Base-by-base conservation (phyloP, 1,284 basidiomycete genomes). In the Irpex lacteus region DNA sequence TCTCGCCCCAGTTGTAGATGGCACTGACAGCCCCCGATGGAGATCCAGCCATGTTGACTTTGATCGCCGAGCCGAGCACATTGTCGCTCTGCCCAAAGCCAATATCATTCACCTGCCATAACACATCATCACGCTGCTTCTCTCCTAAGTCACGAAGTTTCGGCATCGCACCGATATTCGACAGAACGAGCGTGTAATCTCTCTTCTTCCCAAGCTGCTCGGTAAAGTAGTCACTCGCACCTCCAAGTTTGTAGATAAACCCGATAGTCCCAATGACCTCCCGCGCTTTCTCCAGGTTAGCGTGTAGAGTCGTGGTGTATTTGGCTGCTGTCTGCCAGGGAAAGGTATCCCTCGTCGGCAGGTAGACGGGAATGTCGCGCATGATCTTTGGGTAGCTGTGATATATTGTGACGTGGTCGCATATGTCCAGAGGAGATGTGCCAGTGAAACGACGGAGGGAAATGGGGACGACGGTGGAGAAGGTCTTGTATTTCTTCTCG, bases 371-470 rank as follows among this genome's bases (percentile, higher is more conserved):
- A 44, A 47, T 57, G 13, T 70, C 63, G 18, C 26, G 53, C n/a
- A 36, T 21, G 53, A 78, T 64, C 15, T 68, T 65, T 8, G 70
- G 60, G 59, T 69, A 71, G 1, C 66, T 60, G 40, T 64, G 40
- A 54, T 74, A 65, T 0, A 63, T 34, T 1, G 79, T 77, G 40
- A 76, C 73, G 54, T 75, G 70, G 62, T 78, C 74, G 69, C 78
- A 79, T 53, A 81, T 73, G 15, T 63, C 73, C 19, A 73, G 68
- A 2, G 66, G 50, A 0, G 78, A 67, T 0, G 72, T 68, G 11
- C 71, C 69, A 0, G 76, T 70, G 50, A 72, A 66, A 2, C 66
- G 70, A n/a, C 80, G 76, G 5, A 81, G 71, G 3, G 79, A 80
- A 19, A 80, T 68, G 7, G 80, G 74, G 18, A 79, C 5, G 70